Evolutionary conservation across 1,284 basidiomycete species (phyloP).

Genomic region (Heterobasidion occidentale): DNA sequence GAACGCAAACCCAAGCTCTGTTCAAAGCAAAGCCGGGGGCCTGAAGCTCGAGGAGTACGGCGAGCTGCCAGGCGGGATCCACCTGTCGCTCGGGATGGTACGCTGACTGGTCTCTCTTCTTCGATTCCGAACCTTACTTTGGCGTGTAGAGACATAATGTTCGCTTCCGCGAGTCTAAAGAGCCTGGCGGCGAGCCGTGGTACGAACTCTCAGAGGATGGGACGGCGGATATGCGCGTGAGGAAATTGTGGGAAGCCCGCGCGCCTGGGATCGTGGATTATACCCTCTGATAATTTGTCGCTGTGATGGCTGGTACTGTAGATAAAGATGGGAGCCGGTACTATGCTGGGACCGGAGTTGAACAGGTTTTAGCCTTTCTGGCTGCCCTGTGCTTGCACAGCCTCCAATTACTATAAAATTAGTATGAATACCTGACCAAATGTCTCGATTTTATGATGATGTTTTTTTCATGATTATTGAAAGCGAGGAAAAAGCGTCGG

Average conservation of each 20-base stretch:
- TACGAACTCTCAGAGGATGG: slow-evolving; percentile 5
- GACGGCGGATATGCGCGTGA: background rate
- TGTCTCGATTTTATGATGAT: no score
- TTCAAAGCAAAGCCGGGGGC: background rate
- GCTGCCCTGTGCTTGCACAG: no score
- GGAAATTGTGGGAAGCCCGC: slow-evolving; percentile 6
- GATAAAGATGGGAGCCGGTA: no score
- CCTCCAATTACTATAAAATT: no score
- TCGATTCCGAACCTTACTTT: background rate
- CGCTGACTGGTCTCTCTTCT: background rate
- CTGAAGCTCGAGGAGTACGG: slow-evolving; percentile 3
- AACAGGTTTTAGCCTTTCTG: no score
- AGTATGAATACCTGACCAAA: no score
- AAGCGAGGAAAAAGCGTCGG: no score
- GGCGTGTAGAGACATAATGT: slow-evolving; percentile 6
- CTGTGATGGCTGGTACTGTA: no score
- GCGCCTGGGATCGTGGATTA: slow-evolving; percentile 11
- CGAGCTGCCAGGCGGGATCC: slow-evolving; percentile 5
- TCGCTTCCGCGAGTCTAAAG: slow-evolving; percentile 4
- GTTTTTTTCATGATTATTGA: no score
- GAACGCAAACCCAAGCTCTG: background rate
- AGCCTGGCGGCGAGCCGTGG: slow-evolving; percentile 4
- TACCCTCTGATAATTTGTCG: background rate
- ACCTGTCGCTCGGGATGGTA: slow-evolving; percentile 11
- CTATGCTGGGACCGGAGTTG: no score